A percentile compares a stretch with the other conserved stretches of the same genome.
These are phyloP conservation scores for Candida nitratophila DNA, from an alignment of 805 yeast species.

Conservation along the genomic window DNA sequence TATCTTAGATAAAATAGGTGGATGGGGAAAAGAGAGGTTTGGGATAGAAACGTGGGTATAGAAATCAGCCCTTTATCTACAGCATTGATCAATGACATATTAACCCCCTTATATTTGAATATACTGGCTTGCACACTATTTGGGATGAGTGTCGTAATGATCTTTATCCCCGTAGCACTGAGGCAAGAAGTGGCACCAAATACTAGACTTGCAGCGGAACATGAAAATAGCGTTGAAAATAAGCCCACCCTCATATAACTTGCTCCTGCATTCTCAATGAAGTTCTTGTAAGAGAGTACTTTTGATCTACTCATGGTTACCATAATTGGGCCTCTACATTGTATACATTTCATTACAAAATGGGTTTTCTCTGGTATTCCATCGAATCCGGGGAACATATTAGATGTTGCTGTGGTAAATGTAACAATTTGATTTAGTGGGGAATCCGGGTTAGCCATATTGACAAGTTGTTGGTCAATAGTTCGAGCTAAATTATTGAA, in stretches of 20 bases:
- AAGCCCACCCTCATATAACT: constrained; percentile 14
- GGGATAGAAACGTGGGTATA: constrained; percentile 12
- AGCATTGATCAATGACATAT: constrained; percentile 10
- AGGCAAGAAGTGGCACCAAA: constrained; percentile 14
- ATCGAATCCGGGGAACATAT: no score
- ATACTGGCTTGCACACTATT: constrained; percentile 23
- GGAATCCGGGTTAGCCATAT: neutral
- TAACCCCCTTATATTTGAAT: constrained; percentile 15
- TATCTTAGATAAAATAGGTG: constrained; percentile 19
- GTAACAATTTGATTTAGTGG: neutral
- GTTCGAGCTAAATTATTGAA: no score
- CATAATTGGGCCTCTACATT: constrained; percentile 26
- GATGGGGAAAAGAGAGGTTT: constrained; percentile 25
- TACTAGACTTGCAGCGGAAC: constrained; percentile 16
- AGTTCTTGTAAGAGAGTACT: constrained; percentile 7
- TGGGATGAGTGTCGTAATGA: constrained; percentile 23
- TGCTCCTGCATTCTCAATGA: neutral
- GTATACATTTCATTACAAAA: constrained; percentile 27
- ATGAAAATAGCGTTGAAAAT: constrained; percentile 10
- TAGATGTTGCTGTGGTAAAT: neutral
- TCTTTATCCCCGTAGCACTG: constrained; percentile 22
- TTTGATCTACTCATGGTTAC: constrained; percentile 18
- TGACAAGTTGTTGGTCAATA: neutral
- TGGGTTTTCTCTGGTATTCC: neutral
- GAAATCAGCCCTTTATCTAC: constrained; percentile 14